Evolutionary conservation across 192 early-diverging fungal species (phyloP).

Genomic region (Pecoramyces ruminantium): DNA sequence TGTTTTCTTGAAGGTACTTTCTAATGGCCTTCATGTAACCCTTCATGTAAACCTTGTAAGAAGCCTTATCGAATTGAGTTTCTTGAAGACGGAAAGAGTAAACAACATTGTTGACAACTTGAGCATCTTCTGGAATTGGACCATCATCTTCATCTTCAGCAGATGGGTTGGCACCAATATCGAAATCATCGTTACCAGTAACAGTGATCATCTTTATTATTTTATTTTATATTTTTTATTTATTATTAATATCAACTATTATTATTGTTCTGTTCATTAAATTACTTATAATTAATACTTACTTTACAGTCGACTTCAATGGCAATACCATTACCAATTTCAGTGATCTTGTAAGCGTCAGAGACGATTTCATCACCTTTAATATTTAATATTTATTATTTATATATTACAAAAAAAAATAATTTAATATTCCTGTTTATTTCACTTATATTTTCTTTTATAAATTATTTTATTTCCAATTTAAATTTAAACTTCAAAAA

Average conservation of each 20-base stretch:
- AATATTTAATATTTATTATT: no score
- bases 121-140: not conserved
- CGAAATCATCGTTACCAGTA: constrained; percentile 44
- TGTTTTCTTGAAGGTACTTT: constrained; percentile 31
- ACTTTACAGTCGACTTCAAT: constrained; percentile 69
- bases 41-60: constrained; percentile 79
- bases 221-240: not conserved
- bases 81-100: constrained; percentile 54
- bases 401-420: no score
- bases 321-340: constrained; percentile 34
- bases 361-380: constrained; percentile 77
- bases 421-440: no score
- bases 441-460: no score
- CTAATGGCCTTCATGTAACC: constrained; percentile 78
- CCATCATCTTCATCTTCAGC: constrained; percentile 50
- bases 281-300: not conserved
- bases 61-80: constrained; percentile 82
- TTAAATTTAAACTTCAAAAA: no score
- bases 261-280: no score
- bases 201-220: constrained; percentile 33
- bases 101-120: constrained; percentile 72
- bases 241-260: not conserved
- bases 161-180: constrained; percentile 86
- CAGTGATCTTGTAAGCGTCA: constrained; percentile 60
- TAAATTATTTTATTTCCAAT: no score